Percentiles rank a stretch among this genome's conserved stretches.
phyloP scores from a whole-genome alignment of 2,329 filamentous ascomycete genomes.

The Xylaria sp. region DNA sequence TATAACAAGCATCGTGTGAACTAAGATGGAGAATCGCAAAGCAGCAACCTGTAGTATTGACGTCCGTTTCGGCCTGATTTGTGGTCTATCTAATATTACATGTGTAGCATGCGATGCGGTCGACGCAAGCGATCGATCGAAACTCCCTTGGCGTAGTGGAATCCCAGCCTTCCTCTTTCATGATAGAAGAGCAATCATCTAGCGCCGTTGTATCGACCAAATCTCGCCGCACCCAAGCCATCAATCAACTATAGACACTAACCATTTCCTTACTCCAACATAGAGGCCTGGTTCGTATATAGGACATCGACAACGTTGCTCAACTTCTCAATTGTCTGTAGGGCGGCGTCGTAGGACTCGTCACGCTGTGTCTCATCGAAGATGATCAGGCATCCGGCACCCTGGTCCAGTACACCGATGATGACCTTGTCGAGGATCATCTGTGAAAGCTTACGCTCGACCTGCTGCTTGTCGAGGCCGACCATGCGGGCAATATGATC shows the following conservation, averaged over 20 bases:
- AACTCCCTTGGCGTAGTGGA: background rate
- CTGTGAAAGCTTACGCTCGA: slow-evolving; percentile 97
- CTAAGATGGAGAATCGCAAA: slow-evolving; percentile 4
- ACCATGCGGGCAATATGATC: slow-evolving; percentile 98
- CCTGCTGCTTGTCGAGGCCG: slow-evolving; percentile 92
- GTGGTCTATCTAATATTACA: slow-evolving; percentile 40
- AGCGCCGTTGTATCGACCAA: slow-evolving; percentile 5
- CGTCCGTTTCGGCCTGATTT: slow-evolving; percentile 13
- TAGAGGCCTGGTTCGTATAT: slow-evolving; percentile 96
- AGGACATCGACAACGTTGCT: slow-evolving; percentile 97
- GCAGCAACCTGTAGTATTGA: slow-evolving; percentile 19
- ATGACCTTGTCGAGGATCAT: slow-evolving; percentile 99
- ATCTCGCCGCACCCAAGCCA: slow-evolving; percentile 15
- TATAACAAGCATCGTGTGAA: background rate
- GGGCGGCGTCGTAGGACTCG: slow-evolving; percentile 90
- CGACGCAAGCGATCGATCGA: background rate
- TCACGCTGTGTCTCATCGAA: slow-evolving; percentile 96
- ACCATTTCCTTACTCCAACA: slow-evolving; percentile 76
- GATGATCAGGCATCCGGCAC: slow-evolving; percentile 95
- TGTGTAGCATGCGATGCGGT: slow-evolving; percentile 22
- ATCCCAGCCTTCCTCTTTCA: background rate
- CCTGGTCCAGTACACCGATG: slow-evolving; percentile 95
- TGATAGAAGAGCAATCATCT: slow-evolving; percentile 2
- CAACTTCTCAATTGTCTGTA: slow-evolving; percentile 96
- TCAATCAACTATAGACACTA: slow-evolving; percentile 9